phyloP scores from a whole-genome alignment of 768 basidiomycete genomes.

The Xerocomellus amylosporus region DNA sequence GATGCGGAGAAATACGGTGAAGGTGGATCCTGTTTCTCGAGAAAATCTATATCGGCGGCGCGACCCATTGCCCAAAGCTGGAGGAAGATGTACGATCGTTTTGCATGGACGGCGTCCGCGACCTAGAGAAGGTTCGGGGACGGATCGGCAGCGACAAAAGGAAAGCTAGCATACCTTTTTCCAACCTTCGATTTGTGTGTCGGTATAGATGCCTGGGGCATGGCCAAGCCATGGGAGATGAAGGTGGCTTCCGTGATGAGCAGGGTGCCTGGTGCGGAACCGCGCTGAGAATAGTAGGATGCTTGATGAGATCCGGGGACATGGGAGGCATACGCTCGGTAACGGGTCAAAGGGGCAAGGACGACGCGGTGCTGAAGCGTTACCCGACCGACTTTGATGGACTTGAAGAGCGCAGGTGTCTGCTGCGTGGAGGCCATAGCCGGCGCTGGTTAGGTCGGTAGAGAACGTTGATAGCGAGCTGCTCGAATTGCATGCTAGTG shows the following conservation, averaged over 20 bases:
- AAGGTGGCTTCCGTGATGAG: slow-evolving; percentile 57
- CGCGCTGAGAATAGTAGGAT: slow-evolving; percentile 49
- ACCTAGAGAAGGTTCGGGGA: neutral
- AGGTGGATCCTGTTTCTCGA: slow-evolving; percentile 20
- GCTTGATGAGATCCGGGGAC: slow-evolving; percentile 37
- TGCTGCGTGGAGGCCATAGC: neutral
- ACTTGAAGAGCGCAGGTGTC: neutral
- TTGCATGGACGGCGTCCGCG: slow-evolving; percentile 6
- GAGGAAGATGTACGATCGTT: neutral
- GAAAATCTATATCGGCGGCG: slow-evolving; percentile 28
- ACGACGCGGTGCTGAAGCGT: neutral
- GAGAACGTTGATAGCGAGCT: neutral
- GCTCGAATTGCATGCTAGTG: neutral
- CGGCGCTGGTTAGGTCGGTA: neutral
- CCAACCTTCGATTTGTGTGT: neutral
- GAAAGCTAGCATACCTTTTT: neutral
- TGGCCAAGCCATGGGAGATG: slow-evolving; percentile 29
- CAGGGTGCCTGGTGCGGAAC: slow-evolving; percentile 47
- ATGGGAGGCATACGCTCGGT: slow-evolving; percentile 21
- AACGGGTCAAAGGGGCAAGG: neutral
- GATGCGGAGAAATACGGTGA: slow-evolving; percentile 37
- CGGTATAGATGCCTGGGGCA: neutral
- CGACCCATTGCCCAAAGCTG: slow-evolving; percentile 53
- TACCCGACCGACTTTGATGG: neutral
- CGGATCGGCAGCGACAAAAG: neutral